phyloP scores from a whole-genome alignment of 495 filamentous ascomycete genomes.

The Penicillium simplicissimum region DNA sequence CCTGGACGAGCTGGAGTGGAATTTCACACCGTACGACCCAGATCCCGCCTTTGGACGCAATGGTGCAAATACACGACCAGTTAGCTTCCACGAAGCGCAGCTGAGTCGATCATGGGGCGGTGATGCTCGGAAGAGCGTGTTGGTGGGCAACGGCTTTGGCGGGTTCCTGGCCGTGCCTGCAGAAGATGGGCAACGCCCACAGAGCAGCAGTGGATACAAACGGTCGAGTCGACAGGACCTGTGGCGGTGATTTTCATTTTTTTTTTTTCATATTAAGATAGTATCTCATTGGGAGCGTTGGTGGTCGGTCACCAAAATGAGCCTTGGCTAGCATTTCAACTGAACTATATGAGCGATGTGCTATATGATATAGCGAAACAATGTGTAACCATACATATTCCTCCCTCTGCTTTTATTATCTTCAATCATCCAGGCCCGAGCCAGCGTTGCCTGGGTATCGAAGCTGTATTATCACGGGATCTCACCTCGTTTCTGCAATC shows the following conservation, averaged over 20 bases:
- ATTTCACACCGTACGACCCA: conserved; percentile 64
- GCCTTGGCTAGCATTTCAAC: background rate
- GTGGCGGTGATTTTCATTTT: conserved; percentile 36
- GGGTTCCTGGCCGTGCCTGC: conserved; percentile 79
- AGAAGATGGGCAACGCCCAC: conserved; percentile 44
- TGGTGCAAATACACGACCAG: conserved; percentile 49
- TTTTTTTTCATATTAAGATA: background rate
- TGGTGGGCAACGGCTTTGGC: conserved; percentile 77
- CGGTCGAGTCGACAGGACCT: conserved; percentile 44
- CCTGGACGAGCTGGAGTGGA: conserved; percentile 83
- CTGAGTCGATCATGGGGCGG: conserved; percentile 62
- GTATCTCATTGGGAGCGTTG: background rate
- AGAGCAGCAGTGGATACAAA: conserved; percentile 39
- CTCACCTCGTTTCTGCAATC: background rate
- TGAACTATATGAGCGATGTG: conserved; percentile 1
- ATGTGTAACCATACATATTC: conserved; percentile 4
- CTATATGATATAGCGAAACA: conserved; percentile 12
- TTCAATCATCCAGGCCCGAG: background rate
- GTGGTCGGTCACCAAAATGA: background rate
- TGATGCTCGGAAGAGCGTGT: conserved; percentile 57
- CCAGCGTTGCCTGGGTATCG: conserved; percentile 1
- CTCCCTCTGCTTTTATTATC: background rate
- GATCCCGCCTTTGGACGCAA: conserved; percentile 34
- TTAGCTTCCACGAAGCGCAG: conserved; percentile 55
- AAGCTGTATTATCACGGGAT: background rate